These are phyloP conservation scores for Phytophthora litchii DNA, from an alignment of 352 stramenopile genomes.

Conservation along the genomic window DNA sequence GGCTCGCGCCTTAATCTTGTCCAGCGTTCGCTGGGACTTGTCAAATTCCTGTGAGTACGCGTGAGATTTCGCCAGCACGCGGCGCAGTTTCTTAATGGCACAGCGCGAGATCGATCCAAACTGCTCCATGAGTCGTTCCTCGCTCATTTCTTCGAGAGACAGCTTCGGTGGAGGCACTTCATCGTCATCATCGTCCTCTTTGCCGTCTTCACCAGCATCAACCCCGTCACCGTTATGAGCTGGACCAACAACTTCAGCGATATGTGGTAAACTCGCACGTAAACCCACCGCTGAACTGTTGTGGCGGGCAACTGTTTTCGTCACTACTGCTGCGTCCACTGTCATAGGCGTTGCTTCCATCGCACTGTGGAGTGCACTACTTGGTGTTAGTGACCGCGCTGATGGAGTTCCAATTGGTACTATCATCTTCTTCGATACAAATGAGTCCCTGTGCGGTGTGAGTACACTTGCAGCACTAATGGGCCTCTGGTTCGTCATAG, in stretches of 20 bases:
- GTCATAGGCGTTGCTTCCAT: constrained; percentile 3
- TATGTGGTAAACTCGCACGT: constrained; percentile 31
- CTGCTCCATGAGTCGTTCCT: constrained; percentile 51
- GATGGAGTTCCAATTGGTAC: neutral
- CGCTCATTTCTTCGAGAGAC: constrained; percentile 64
- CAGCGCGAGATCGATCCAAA: constrained; percentile 54
- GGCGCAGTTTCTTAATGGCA: constrained; percentile 62
- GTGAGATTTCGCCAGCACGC: constrained; percentile 64
- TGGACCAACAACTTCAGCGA: constrained; percentile 24
- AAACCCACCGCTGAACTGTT: constrained; percentile 19
- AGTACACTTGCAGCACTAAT: constrained; percentile 42
- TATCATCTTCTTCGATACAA: constrained; percentile 6
- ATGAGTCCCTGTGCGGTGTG: constrained; percentile 21
- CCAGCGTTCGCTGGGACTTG: constrained; percentile 50
- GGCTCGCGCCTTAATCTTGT: constrained; percentile 54
- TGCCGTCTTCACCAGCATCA: constrained; percentile 6
- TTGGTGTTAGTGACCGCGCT: constrained; percentile 4
- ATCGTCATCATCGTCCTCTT: constrained; percentile 16
- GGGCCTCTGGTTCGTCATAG: constrained; percentile 21
- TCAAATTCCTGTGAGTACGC: constrained; percentile 66
- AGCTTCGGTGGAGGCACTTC: constrained; percentile 11
- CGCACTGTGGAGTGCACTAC: constrained; percentile 4
- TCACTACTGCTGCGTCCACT: neutral
- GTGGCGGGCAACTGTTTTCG: constrained; percentile 17
- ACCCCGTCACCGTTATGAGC: neutral